These are phyloP conservation scores for Rhizopus microsporus DNA, from an alignment of 371 early-diverging fungal genomes.

Conservation along the genomic window DNA sequence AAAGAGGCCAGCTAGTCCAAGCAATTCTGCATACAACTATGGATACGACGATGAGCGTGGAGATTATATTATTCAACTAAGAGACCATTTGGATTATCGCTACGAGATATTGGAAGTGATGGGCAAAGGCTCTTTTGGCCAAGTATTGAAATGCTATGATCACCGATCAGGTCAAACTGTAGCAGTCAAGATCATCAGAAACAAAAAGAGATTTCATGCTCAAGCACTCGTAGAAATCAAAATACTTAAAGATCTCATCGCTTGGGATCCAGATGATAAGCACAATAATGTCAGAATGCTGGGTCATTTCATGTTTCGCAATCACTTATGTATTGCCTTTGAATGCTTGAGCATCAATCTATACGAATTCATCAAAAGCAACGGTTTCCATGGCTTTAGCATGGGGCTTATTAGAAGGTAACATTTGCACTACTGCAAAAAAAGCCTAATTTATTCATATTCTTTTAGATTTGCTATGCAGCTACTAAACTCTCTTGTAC, in stretches of 20 bases:
- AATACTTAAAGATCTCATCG: conserved; percentile 66
- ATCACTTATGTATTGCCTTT: conserved; percentile 88
- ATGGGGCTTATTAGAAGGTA: conserved; percentile 64
- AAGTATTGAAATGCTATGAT: conserved; percentile 84
- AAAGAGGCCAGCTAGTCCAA: conserved; percentile 52
- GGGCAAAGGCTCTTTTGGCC: conserved; percentile 93
- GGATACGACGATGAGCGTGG: conserved; percentile 88
- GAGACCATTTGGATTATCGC: conserved; percentile 82
- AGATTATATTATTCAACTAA: conserved; percentile 72
- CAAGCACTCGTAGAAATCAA: conserved; percentile 89
- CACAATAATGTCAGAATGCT: conserved; percentile 77
- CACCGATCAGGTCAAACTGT: conserved; percentile 72
- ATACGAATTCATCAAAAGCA: conserved; percentile 88
- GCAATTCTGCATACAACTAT: conserved; percentile 55
- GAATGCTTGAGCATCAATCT: conserved; percentile 88
- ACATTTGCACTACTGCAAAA: not conserved
- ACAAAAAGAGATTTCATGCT: conserved; percentile 84
- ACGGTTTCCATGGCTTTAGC: conserved; percentile 79
- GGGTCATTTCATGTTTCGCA: conserved; percentile 82
- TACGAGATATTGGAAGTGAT: conserved; percentile 80
- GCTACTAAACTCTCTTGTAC: conserved; percentile 69
- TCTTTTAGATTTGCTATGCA: conserved; percentile 63
- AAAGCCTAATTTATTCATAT: not conserved
- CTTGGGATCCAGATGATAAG: conserved; percentile 66
- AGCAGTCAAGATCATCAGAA: conserved; percentile 92